These are phyloP conservation scores for Cyberlindnera mrakii DNA, from an alignment of 805 yeast species.

Conservation along the genomic window DNA sequence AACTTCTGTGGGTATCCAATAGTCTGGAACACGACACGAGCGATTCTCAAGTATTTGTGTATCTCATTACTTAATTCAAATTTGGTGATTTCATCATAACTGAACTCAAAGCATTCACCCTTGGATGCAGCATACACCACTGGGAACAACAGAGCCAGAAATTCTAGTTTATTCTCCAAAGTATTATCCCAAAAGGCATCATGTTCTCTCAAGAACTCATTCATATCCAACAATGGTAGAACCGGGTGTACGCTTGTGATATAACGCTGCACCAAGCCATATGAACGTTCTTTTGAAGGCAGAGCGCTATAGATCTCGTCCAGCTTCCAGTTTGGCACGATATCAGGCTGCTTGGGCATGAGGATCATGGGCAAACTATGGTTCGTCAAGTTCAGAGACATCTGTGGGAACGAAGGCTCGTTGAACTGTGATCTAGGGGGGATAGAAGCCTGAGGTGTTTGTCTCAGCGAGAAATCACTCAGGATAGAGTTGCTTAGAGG, in stretches of 20 bases:
- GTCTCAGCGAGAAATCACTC: slow-evolving; percentile 18
- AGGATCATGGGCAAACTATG: slow-evolving; percentile 21
- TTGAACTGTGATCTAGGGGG: slow-evolving; percentile 13
- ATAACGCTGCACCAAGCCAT: slow-evolving; percentile 42
- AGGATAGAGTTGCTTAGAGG: slow-evolving; percentile 15
- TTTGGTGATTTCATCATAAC: slow-evolving; percentile 30
- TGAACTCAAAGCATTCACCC: slow-evolving; percentile 53
- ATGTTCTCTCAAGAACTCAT: slow-evolving; percentile 38
- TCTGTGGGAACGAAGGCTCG: slow-evolving; percentile 8
- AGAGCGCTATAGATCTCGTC: slow-evolving; percentile 35
- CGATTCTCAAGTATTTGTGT: slow-evolving; percentile 42
- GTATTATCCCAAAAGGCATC: slow-evolving; percentile 41
- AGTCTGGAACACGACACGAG: slow-evolving; percentile 43
- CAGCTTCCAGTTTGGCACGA: slow-evolving; percentile 21
- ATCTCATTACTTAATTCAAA: slow-evolving; percentile 36
- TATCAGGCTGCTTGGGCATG: slow-evolving; percentile 19
- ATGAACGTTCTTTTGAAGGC: slow-evolving; percentile 41
- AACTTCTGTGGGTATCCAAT: slow-evolving; percentile 43
- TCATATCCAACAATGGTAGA: slow-evolving; percentile 45
- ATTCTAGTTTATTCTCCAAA: slow-evolving; percentile 32
- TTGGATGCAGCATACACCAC: slow-evolving; percentile 53
- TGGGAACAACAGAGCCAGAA: slow-evolving; percentile 45
- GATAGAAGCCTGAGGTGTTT: slow-evolving; percentile 15
- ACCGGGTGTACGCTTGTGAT: slow-evolving; percentile 48
- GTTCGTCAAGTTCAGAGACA: slow-evolving; percentile 16